Evolutionary conservation across 2,329 filamentous ascomycete genomes (phyloP).

Genomic region (Ramichloridium luteum): DNA sequence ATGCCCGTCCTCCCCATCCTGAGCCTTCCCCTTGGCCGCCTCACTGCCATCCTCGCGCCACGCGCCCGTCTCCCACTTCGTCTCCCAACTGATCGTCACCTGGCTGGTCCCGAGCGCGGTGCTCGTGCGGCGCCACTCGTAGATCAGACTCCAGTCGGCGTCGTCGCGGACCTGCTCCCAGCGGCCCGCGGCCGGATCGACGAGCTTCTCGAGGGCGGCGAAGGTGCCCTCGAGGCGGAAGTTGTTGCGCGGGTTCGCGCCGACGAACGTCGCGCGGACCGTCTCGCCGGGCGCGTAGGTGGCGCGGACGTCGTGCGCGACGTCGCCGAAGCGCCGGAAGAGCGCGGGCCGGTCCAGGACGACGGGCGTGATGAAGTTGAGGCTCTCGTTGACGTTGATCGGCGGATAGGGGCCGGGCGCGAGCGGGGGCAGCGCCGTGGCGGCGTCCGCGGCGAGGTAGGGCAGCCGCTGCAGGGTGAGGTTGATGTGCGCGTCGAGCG

Average conservation of each 20-base stretch:
- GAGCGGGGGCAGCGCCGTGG: conserved; percentile 24
- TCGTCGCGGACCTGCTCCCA: conserved; percentile 65
- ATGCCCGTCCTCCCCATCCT: conserved; percentile 5
- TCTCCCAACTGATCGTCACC: conserved; percentile 71
- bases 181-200: conserved; percentile 23
- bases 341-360: conserved; percentile 57
- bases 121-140: conserved; percentile 63
- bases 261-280: conserved; percentile 61
- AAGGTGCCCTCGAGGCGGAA: conserved; percentile 67
- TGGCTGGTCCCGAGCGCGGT: conserved; percentile 61
- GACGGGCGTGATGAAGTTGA: conserved; percentile 71
- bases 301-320: conserved; percentile 44
- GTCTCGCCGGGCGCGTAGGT: conserved; percentile 43
- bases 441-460: conserved; percentile 43
- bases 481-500: conserved; percentile 78
- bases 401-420: conserved; percentile 52
- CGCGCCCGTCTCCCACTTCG: conserved; percentile 38
- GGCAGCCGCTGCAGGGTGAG: conserved; percentile 61
- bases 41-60: conserved; percentile 13
- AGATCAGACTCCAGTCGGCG: conserved; percentile 72
- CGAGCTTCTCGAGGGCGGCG: conserved; percentile 57
- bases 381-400: conserved; percentile 61
- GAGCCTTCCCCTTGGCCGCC: conserved; percentile 25
- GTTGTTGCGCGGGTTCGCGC: conserved; percentile 83
- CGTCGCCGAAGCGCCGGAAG: conserved; percentile 58